A percentile compares a stretch with the other conserved stretches of the same genome.
Conservation (phyloP, 495 filamentous ascomycete species). For the Lophiostoma macrostomum region DNA sequence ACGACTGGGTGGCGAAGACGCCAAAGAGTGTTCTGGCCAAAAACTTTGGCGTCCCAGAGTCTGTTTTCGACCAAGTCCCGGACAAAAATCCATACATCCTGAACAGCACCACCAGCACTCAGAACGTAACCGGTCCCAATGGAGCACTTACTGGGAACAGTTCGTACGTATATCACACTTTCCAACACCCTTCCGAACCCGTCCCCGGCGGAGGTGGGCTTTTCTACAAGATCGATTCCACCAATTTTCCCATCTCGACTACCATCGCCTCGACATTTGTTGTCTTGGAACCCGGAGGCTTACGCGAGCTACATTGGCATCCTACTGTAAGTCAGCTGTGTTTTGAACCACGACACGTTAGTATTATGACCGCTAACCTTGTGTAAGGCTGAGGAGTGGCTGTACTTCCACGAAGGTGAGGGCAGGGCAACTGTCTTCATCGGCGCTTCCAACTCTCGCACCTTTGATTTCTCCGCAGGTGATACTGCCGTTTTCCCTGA, state of each 20-base stretch:
- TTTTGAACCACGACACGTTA: not conserved
- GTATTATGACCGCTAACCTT: slow-evolving; percentile 15
- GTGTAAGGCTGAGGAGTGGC: slow-evolving; percentile 59
- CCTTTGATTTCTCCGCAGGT: slow-evolving; percentile 62
- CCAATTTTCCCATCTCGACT: slow-evolving; percentile 58
- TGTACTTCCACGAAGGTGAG: slow-evolving; percentile 60
- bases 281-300: slow-evolving; percentile 55
- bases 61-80: slow-evolving; percentile 57
- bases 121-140: slow-evolving; percentile 48
- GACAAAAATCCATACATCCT: slow-evolving; percentile 59
- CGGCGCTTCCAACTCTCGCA: slow-evolving; percentile 55
- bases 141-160: slow-evolving; percentile 52
- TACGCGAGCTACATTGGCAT: slow-evolving; percentile 67
- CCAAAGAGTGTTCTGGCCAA: slow-evolving; percentile 60
- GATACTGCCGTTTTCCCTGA: slow-evolving; percentile 66
- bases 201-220: slow-evolving; percentile 59
- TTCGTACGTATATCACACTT: slow-evolving; percentile 56
- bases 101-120: slow-evolving; percentile 48
- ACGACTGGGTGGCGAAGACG: slow-evolving; percentile 63
- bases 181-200: slow-evolving; percentile 49
- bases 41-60: slow-evolving; percentile 59
- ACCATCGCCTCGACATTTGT: slow-evolving; percentile 62
- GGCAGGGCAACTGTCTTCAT: slow-evolving; percentile 62
- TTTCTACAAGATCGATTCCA: slow-evolving; percentile 58
- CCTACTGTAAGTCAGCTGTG: slow-evolving; percentile 51